Base-by-base conservation (phyloP, 2,329 filamentous ascomycete genomes). In the Cladophialophora immunda region DNA sequence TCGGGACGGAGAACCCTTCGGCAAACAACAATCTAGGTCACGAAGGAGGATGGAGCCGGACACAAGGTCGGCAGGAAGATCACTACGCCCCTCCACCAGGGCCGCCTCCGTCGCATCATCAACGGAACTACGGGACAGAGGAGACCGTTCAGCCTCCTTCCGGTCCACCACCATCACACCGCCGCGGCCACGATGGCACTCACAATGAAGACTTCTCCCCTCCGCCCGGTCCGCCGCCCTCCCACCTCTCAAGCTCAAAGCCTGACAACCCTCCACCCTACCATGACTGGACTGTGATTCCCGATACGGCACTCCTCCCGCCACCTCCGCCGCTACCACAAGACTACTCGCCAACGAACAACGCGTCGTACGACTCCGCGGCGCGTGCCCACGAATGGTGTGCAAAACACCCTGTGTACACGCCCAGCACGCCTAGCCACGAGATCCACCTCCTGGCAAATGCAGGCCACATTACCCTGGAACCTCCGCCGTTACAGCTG, bases 271-370 rank as follows among this genome's bases (percentile, higher is more conserved):
- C 86, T 15, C 86, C 86, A 19, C 83, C 85, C 29, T 87, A 88
- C 72, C 87, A 89, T 75, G 85, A 88, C 76, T 90, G 87, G 87
- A 83, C 86, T 60, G 79, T 83, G 1, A 82, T 89, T 3, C 86
- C 87, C 5, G 87, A 89, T 72, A 88, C 81, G 17, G 76, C 85
- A 4, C 79, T 83, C n/a, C 81, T 89, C 9, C 87, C 87, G 2
- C 87, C 87, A 30, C 87, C 87, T 0, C 87, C 87, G 7, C 80
- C 83, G 1, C 77, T 87, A 36, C 81, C 81, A 19, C 81, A 87
- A 70, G 81, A 84, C 47, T 77, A 70, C 59, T 88, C 86, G 7
- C 84, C 84, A 2, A 83, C 85, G 0, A 85, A 85, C 6, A 90
- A 90, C 74, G 85, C 87, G 15, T 81, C 80, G 13, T 76, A 75